These are phyloP conservation scores for Takashimella tepidaria DNA, from an alignment of 1,284 basidiomycete species.

Conservation along the genomic window DNA sequence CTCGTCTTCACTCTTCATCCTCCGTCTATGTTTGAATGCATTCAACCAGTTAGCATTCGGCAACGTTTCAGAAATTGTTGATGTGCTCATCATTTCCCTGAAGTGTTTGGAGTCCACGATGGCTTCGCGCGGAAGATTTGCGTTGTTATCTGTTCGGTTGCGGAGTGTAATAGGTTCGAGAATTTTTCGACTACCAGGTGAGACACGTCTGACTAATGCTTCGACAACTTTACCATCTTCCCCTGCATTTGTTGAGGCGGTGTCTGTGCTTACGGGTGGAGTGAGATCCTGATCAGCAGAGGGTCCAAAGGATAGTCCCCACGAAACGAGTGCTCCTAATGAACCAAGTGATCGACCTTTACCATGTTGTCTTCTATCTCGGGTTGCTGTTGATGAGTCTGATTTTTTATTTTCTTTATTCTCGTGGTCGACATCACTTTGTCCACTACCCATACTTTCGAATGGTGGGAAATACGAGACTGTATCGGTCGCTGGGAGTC, in stretches of 20 bases:
- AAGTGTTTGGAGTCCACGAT: too few species aligned
- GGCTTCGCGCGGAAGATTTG: constrained; percentile 1
- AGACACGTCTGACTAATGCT: constrained; percentile 20
- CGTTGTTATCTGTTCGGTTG: neutral
- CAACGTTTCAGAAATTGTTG: too few species aligned
- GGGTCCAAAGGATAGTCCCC: constrained; percentile 1
- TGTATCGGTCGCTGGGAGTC: constrained; percentile 25
- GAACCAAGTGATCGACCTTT: constrained; percentile 21
- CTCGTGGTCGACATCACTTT: constrained; percentile 2
- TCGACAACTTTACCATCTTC: constrained; percentile 11
- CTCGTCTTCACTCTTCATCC: constrained; percentile 18
- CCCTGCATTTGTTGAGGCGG: neutral
- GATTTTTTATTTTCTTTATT: neutral
- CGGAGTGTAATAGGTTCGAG: constrained; percentile 20
- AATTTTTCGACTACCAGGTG: constrained; percentile 17
- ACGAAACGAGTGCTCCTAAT: constrained; percentile 5
- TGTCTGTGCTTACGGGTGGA: neutral
- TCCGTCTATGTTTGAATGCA: constrained; percentile 10
- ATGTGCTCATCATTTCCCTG: too few species aligned
- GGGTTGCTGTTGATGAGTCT: neutral
- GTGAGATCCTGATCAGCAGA: neutral
- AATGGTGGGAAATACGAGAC: constrained; percentile 36
- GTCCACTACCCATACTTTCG: constrained; percentile 29
- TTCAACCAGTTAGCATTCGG: too few species aligned
- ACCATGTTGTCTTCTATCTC: constrained; percentile 6